A percentile compares a stretch with the other conserved stretches of the same genome.
phyloP scores from a whole-genome alignment of 768 basidiomycete species.

The Hysterangium stoloniferum region DNA sequence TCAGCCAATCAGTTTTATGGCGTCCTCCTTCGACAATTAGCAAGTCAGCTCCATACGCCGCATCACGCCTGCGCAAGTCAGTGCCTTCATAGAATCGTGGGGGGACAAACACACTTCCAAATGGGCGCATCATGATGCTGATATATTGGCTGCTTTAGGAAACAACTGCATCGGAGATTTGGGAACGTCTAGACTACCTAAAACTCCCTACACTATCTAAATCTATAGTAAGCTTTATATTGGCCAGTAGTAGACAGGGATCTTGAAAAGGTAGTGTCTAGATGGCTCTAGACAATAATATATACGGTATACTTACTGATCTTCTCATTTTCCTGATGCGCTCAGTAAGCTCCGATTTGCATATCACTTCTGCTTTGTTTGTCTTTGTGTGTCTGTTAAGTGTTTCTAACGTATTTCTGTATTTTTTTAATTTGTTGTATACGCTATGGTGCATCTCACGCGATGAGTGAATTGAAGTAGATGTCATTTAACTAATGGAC shows the following conservation, averaged over 20 bases:
- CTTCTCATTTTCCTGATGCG: too few relatives aligned
- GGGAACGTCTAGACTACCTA: too few relatives aligned
- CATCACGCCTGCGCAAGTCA: conserved; percentile 85
- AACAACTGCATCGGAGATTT: too few relatives aligned
- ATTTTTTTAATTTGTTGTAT: neutral
- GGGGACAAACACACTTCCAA: neutral
- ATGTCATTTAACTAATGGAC: too few relatives aligned
- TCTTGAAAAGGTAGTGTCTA: too few relatives aligned
- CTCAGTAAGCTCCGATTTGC: neutral
- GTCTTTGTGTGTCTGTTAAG: neutral
- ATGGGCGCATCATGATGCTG: neutral
- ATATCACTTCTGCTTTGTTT: neutral
- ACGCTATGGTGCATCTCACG: neutral
- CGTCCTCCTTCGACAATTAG: conserved; percentile 90
- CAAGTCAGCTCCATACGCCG: conserved; percentile 86
- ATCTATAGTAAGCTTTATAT: too few relatives aligned
- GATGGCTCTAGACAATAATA: too few relatives aligned
- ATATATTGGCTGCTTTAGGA: neutral
- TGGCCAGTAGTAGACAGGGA: too few relatives aligned
- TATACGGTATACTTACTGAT: too few relatives aligned
- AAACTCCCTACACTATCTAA: too few relatives aligned
- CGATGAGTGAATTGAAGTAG: too few relatives aligned
- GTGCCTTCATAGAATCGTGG: conserved; percentile 79
- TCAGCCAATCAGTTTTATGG: conserved; percentile 97
- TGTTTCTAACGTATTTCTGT: neutral